Conservation (phyloP, 306 rosid species). For the Fragaria iinumae region DNA sequence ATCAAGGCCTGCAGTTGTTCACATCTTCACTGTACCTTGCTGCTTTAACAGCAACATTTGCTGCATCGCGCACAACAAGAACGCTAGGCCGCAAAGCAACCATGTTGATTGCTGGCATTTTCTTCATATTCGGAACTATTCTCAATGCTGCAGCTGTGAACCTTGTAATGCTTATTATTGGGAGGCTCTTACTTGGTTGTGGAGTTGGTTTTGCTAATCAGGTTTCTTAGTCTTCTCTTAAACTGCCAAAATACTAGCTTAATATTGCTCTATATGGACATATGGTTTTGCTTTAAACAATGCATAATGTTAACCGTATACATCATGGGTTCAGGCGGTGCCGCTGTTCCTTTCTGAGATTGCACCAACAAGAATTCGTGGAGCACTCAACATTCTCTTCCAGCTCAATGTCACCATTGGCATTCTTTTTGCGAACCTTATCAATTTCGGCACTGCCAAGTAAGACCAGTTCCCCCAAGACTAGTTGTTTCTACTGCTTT, state of each 20-base stretch:
- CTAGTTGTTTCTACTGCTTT: neutral
- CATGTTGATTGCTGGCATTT: slow-evolving; percentile 5
- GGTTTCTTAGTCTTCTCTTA: slow-evolving; percentile 7
- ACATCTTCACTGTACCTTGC: slow-evolving; percentile 34
- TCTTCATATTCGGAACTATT: slow-evolving; percentile 2
- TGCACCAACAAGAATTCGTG: slow-evolving; percentile 66
- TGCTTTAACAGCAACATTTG: slow-evolving; percentile 25
- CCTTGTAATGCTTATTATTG: slow-evolving; percentile 16
- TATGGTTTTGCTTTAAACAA: neutral
- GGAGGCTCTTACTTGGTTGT: slow-evolving; percentile 12
- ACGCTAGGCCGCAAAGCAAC: slow-evolving; percentile 9
- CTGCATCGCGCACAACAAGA: slow-evolving; percentile 31
- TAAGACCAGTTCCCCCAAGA: slow-evolving; percentile 16
- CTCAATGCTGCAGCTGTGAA: slow-evolving; percentile 6
- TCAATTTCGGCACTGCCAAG: slow-evolving; percentile 51
- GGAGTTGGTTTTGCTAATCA: slow-evolving; percentile 22
- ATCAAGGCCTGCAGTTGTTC: slow-evolving; percentile 26
- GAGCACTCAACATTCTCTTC: slow-evolving; percentile 65
- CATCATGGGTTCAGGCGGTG: slow-evolving; percentile 41
- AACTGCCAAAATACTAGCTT: neutral
- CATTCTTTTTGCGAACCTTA: slow-evolving; percentile 52
- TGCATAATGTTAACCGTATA: neutral
- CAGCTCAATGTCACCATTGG: slow-evolving; percentile 59
- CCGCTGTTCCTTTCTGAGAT: slow-evolving; percentile 66
- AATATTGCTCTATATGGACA: neutral